Conservation (phyloP, 2,329 filamentous ascomycete species). For the Gnomoniopsis sp. region DNA sequence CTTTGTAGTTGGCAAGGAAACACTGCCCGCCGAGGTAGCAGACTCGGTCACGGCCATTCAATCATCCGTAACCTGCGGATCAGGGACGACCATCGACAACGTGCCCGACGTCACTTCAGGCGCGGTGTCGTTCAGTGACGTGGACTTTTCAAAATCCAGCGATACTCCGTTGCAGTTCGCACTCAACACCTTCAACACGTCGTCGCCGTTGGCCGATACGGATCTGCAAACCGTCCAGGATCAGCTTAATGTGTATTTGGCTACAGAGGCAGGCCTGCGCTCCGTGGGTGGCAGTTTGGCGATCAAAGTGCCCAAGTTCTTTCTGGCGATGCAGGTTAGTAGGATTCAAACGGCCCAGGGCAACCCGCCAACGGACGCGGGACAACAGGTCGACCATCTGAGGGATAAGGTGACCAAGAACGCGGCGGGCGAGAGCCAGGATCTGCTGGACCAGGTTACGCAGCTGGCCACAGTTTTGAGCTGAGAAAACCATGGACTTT, state of each 20-base stretch:
- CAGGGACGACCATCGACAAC: conserved; percentile 43
- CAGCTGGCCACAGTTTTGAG: conserved; percentile 26
- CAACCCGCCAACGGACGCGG: conserved; percentile 46
- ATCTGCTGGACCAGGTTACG: conserved; percentile 51
- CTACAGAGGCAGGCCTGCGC: conserved; percentile 57
- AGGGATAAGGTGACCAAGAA: conserved; percentile 56
- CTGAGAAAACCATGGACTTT: conserved; percentile 14
- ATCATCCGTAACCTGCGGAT: conserved; percentile 44
- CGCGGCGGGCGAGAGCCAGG: conserved; percentile 44
- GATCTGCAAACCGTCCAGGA: conserved; percentile 51
- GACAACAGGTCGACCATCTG: conserved; percentile 53
- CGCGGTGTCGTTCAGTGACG: conserved; percentile 45
- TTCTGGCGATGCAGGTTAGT: conserved; percentile 55
- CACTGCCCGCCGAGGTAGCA: conserved; percentile 48
- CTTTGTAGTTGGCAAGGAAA: conserved; percentile 49
- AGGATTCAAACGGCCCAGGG: conserved; percentile 59
- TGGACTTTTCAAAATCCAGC: conserved; percentile 52
- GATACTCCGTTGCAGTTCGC: conserved; percentile 51
- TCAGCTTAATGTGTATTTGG: conserved; percentile 52
- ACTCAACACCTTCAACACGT: conserved; percentile 50
- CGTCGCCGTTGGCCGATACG: conserved; percentile 42
- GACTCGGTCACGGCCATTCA: conserved; percentile 39
- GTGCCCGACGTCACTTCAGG: conserved; percentile 57
- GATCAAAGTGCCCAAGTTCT: conserved; percentile 63
- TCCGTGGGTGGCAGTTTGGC: conserved; percentile 49